A percentile compares a stretch with the other conserved stretches of the same genome.
phyloP scores from a whole-genome alignment of 768 basidiomycete genomes.

The Russula sp. region DNA sequence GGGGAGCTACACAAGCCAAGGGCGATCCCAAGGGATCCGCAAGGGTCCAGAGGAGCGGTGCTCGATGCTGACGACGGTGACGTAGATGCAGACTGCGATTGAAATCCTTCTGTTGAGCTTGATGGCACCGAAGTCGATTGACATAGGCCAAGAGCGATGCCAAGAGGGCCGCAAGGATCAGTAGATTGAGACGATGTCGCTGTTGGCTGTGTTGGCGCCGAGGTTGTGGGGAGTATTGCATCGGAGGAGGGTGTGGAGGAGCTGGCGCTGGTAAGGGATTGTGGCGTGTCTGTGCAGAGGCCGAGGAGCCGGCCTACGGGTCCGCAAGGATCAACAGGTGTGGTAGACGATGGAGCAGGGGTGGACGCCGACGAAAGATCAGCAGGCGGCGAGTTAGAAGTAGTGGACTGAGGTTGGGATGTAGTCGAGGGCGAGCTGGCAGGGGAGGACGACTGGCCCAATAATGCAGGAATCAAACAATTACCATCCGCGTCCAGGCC shows the following conservation, averaged over 20 bases:
- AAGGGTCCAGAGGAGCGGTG: neutral
- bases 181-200: neutral
- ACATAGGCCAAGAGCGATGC: neutral
- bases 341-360: conserved; percentile 3
- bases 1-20: too few relatives aligned
- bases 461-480: neutral
- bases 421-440: neutral
- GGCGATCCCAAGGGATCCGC: neutral
- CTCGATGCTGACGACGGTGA: neutral
- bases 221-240: neutral
- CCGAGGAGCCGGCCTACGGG: conserved; percentile 26
- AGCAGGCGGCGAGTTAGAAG: neutral
- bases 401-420: neutral
- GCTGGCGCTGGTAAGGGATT: conserved; percentile 1
- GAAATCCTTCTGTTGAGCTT: neutral
- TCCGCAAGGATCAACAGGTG: conserved; percentile 9
- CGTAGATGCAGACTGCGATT: neutral
- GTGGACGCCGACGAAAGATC: neutral
- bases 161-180: neutral
- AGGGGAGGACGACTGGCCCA: neutral
- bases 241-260: neutral
- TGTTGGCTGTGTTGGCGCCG: neutral
- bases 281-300: conserved; percentile 12
- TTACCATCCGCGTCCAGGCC: neutral
- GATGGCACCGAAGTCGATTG: conserved; percentile 35